Evolutionary conservation across 371 early-diverging fungal genomes (phyloP).

Genomic region (Rhizomucor miehei): DNA sequence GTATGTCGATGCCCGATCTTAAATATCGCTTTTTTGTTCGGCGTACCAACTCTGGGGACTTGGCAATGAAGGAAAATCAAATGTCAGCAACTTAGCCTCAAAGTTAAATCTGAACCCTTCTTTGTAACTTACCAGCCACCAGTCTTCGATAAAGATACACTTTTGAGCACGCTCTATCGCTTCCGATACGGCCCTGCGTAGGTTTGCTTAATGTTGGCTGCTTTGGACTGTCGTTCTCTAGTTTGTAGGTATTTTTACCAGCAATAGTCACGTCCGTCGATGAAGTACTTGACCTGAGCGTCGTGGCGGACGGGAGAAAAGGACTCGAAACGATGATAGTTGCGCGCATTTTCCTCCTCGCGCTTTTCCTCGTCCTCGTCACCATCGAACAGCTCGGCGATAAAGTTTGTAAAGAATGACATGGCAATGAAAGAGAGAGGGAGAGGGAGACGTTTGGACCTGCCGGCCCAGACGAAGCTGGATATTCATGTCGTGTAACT

Average conservation of each 20-base stretch:
- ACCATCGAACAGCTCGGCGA: constrained; percentile 7
- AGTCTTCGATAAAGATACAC: constrained; percentile 85
- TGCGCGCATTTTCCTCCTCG: constrained; percentile 25
- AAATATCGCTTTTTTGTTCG: not conserved
- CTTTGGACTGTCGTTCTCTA: not conserved
- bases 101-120: not conserved
- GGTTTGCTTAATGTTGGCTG: not conserved
- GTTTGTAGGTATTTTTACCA: constrained; percentile 21
- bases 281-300: constrained; percentile 66
- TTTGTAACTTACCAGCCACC: constrained; percentile 77
- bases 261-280: constrained; percentile 87
- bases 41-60: constrained; percentile 50
- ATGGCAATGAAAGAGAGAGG: not conserved
- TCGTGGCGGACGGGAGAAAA: constrained; percentile 80
- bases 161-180: constrained; percentile 73
- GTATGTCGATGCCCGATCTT: not conserved
- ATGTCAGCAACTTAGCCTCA: not conserved
- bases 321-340: constrained; percentile 70
- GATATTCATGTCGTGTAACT: too few relatives aligned
- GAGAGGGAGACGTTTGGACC: too few relatives aligned
- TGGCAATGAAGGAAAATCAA: constrained; percentile 2
- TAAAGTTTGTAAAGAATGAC: not conserved
- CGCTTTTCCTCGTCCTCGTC: constrained; percentile 25
- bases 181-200: constrained; percentile 68
- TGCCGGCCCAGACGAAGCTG: too few relatives aligned